These are phyloP conservation scores for Boletus fagicola DNA, from an alignment of 768 basidiomycete genomes.

Conservation along the genomic window DNA sequence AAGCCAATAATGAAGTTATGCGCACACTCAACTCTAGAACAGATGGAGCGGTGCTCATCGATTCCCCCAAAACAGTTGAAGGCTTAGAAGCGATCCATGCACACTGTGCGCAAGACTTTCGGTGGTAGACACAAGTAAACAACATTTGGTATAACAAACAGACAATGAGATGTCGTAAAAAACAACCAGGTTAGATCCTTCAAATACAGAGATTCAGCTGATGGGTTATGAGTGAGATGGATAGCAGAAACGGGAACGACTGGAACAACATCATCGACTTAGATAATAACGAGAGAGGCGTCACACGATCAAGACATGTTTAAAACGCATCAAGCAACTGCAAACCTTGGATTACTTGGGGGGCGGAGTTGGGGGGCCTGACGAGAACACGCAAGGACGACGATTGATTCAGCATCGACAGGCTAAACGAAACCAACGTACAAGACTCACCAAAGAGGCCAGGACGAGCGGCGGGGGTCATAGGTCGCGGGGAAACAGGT, in stretches of 20 bases:
- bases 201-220: slow-evolving; percentile 1
- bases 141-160: slow-evolving; percentile 1
- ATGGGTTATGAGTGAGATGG: background rate
- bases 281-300: slow-evolving; percentile 2
- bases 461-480: slow-evolving; percentile 49
- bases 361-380: slow-evolving; percentile 47
- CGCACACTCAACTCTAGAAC: background rate
- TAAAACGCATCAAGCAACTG: background rate
- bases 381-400: background rate
- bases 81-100: background rate
- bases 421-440: background rate
- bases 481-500: slow-evolving; percentile 32
- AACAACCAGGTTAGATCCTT: background rate
- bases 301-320: slow-evolving; percentile 1
- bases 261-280: background rate
- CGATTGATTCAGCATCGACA: background rate
- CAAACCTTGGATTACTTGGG: slow-evolving; percentile 35
- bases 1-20: background rate
- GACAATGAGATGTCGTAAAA: background rate
- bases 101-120: too few relatives aligned
- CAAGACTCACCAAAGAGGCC: slow-evolving; percentile 62
- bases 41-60: background rate
- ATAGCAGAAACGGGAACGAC: background rate
- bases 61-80: background rate
- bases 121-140: background rate